Conservation (phyloP, 2,329 filamentous ascomycete genomes). For the Zelopaecilomyces penicillatus region DNA sequence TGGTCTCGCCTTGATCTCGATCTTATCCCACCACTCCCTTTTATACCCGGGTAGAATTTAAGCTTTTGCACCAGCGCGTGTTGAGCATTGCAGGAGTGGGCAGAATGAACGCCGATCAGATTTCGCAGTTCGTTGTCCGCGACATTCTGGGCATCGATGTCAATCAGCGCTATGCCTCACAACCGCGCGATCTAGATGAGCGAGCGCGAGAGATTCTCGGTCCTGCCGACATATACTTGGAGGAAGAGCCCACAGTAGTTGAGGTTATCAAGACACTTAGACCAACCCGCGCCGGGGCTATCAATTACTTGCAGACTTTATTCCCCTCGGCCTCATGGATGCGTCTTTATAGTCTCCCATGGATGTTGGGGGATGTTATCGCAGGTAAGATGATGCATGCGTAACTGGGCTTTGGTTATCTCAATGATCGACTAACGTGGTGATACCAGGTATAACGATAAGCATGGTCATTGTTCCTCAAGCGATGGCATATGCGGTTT, state of each 20-base stretch:
- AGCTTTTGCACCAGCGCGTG: too few relatives aligned
- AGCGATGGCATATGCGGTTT: conserved; percentile 69
- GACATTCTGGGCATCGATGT: conserved; percentile 24
- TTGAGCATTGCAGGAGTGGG: too few relatives aligned
- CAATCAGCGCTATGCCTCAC: conserved; percentile 18
- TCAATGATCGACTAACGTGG: not conserved
- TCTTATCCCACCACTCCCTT: too few relatives aligned
- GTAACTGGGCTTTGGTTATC: not conserved
- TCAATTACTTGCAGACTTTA: conserved; percentile 39
- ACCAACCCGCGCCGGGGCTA: conserved; percentile 39
- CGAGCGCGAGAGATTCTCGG: conserved; percentile 17
- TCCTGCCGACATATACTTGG: conserved; percentile 35
- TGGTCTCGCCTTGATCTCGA: too few relatives aligned
- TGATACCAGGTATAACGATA: conserved; percentile 24
- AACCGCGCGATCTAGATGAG: conserved; percentile 18
- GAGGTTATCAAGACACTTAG: conserved; percentile 52
- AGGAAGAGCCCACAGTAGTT: conserved; percentile 56
- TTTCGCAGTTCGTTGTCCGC: conserved; percentile 14
- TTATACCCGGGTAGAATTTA: too few relatives aligned
- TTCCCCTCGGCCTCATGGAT: conserved; percentile 68
- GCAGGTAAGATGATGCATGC: conserved; percentile 43
- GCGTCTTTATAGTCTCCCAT: conserved; percentile 59
- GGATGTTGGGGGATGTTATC: conserved; percentile 65
- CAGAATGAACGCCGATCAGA: not conserved
- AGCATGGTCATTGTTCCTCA: conserved; percentile 72